Evolutionary conservation across 495 filamentous ascomycete genomes (phyloP).

Genomic region (Penicillium roqueforti): DNA sequence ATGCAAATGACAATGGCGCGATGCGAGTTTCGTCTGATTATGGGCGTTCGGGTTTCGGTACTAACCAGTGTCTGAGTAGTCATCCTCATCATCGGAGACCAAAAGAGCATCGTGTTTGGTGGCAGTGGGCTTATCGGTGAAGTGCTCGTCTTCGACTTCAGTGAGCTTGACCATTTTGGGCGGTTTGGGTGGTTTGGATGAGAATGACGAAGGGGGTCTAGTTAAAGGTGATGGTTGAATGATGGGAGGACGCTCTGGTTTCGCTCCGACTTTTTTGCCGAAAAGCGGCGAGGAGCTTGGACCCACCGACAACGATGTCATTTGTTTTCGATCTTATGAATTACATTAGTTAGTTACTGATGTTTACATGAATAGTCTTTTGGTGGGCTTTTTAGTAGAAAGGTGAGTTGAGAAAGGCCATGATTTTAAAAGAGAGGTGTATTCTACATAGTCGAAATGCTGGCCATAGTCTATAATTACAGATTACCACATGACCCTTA

Average conservation of each 20-base stretch:
- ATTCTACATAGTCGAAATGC: constrained; percentile 24
- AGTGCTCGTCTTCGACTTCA: constrained; percentile 95
- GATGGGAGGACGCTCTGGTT: constrained; percentile 29
- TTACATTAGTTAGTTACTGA: too few relatives aligned
- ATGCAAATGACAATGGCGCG: constrained; percentile 5
- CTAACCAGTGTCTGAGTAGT: constrained; percentile 86
- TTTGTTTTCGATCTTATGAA: not conserved
- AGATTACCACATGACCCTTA: constrained; percentile 12
- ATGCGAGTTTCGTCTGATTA: constrained; percentile 4
- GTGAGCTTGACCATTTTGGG: constrained; percentile 90
- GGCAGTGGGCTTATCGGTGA: constrained; percentile 67
- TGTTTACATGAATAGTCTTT: too few relatives aligned
- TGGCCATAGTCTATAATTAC: constrained; percentile 24
- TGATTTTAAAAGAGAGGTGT: constrained; percentile 9
- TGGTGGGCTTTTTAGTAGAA: too few relatives aligned
- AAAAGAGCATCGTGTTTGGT: constrained; percentile 46
- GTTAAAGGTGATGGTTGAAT: constrained; percentile 22
- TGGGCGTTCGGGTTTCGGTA: constrained; percentile 13
- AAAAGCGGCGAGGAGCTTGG: constrained; percentile 43
- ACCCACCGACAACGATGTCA: constrained; percentile 20
- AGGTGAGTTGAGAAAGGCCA: not conserved
- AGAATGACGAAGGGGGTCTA: constrained; percentile 14
- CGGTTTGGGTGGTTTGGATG: constrained; percentile 38
- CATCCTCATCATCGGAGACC: constrained; percentile 74
- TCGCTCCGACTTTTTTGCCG: constrained; percentile 46